phyloP scores from a whole-genome alignment of 2,329 filamentous ascomycete species.

The Plenodomus biglobosus region DNA sequence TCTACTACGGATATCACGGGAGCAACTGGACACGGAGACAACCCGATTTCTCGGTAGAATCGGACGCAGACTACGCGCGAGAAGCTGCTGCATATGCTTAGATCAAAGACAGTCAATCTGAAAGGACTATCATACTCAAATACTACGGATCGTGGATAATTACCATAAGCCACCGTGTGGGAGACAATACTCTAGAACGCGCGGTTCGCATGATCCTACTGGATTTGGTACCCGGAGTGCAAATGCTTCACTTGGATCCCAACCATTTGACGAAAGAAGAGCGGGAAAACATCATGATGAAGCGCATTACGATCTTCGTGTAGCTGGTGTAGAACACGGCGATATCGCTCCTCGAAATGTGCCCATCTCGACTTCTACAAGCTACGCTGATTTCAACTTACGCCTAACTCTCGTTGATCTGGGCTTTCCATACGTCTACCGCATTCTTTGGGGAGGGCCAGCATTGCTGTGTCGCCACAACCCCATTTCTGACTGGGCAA shows the following conservation, averaged over 20 bases:
- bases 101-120: not conserved
- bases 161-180: not conserved
- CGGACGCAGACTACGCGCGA: not conserved
- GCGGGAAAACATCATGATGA: constrained; percentile 7
- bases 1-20: constrained; percentile 3
- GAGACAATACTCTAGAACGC: not conserved
- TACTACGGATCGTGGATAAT: constrained; percentile 3
- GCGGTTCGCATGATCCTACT: constrained; percentile 6
- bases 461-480: not conserved
- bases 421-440: not conserved
- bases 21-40: not conserved
- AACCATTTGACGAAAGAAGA: not conserved
- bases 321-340: constrained; percentile 2
- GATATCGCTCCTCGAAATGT: constrained; percentile 3
- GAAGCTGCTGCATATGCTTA: constrained; percentile 3
- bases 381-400: not conserved
- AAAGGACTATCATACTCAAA: not conserved
- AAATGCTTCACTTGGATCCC: constrained; percentile 3
- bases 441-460: not conserved
- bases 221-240: constrained; percentile 1
- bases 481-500: not conserved
- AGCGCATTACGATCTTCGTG: constrained; percentile 2
- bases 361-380: not conserved
- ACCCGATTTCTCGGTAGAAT: not conserved
- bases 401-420: not conserved